Percentiles rank a stretch among this genome's conserved stretches.
phyloP scores from a whole-genome alignment of 2,329 filamentous ascomycete species.

The Karstenula rhodostoma region DNA sequence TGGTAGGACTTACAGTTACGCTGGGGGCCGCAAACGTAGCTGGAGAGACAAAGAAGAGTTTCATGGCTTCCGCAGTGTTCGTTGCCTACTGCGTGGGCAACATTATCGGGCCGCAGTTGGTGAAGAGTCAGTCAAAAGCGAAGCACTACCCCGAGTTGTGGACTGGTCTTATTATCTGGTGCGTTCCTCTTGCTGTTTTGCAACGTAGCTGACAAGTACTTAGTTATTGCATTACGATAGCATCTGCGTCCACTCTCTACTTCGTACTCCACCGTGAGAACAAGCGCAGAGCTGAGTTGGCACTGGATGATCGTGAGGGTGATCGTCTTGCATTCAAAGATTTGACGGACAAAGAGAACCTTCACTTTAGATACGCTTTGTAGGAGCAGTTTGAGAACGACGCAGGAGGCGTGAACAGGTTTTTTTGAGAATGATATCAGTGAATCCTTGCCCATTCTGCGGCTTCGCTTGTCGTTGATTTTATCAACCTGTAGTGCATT shows the following conservation, averaged over 20 bases:
- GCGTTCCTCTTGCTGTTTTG: constrained; percentile 21
- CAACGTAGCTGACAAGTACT: neutral
- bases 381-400: constrained; percentile 20
- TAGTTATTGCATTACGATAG: constrained; percentile 73
- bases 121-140: constrained; percentile 69
- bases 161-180: constrained; percentile 71
- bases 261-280: constrained; percentile 60
- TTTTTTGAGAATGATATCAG: too few species aligned
- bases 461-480: too few species aligned
- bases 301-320: constrained; percentile 66
- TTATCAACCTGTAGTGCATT: too few species aligned
- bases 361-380: constrained; percentile 63
- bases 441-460: too few species aligned
- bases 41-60: constrained; percentile 80
- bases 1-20: constrained; percentile 67
- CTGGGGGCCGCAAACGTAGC: constrained; percentile 73
- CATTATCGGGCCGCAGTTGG: constrained; percentile 76
- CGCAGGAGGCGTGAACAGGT: neutral
- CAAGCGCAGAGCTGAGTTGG: constrained; percentile 59
- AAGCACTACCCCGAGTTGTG: constrained; percentile 76
- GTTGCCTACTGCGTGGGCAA: constrained; percentile 79
- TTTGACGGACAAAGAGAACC: constrained; percentile 66
- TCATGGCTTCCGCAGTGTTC: constrained; percentile 77
- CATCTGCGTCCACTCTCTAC: constrained; percentile 64
- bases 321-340: constrained; percentile 56